Evolutionary conservation across 2,329 filamentous ascomycete genomes (phyloP).

Genomic region (Clarireedia monteithiana): DNA sequence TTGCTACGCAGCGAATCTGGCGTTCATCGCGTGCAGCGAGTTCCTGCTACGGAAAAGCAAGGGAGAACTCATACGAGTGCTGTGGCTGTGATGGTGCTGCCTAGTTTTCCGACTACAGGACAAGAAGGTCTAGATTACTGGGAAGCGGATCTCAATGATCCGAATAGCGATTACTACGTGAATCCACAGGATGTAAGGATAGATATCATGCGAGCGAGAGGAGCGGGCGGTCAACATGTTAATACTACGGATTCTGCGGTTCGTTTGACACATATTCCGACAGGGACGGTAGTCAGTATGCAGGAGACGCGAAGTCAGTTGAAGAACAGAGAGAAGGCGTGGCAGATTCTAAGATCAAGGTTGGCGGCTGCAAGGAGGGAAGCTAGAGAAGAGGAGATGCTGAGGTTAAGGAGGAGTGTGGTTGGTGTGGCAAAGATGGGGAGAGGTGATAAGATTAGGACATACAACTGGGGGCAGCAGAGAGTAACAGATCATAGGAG

Average conservation of each 20-base stretch:
- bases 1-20: conserved; percentile 80
- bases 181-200: conserved; percentile 72
- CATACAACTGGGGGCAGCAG: conserved; percentile 65
- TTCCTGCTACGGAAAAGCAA: conserved; percentile 84
- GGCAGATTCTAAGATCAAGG: conserved; percentile 74
- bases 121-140: conserved; percentile 40
- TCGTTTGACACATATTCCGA: conserved; percentile 83
- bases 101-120: conserved; percentile 60
- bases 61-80: conserved; percentile 91
- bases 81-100: conserved; percentile 85
- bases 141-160: conserved; percentile 65
- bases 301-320: conserved; percentile 89
- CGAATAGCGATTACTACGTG: conserved; percentile 85
- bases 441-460: conserved; percentile 82
- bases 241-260: conserved; percentile 98
- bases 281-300: conserved; percentile 79
- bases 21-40: conserved; percentile 89
- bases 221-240: conserved; percentile 93
- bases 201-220: conserved; percentile 87
- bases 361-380: conserved; percentile 75
- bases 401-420: conserved; percentile 66
- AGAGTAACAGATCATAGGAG: conserved; percentile 67
- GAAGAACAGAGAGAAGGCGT: conserved; percentile 80
- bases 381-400: conserved; percentile 73
- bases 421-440: conserved; percentile 77